phyloP scores from a whole-genome alignment of 1,139 yeast species.

The Suhomyces guaymorum region DNA sequence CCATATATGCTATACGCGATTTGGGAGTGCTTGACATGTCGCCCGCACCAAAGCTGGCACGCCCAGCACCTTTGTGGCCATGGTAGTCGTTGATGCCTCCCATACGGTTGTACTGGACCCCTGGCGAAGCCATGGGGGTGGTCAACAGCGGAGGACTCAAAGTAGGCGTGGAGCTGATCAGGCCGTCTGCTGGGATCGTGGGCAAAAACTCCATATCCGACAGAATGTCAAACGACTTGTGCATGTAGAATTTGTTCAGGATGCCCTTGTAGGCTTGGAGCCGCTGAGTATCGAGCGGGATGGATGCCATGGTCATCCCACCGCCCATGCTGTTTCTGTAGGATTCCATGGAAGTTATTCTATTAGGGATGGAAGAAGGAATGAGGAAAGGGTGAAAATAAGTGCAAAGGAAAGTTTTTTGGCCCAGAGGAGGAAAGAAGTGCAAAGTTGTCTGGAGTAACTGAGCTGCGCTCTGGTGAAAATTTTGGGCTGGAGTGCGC shows the following conservation, averaged over 20 bases:
- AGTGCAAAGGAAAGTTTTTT: not conserved
- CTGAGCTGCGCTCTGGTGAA: no score
- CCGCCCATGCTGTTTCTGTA: not conserved
- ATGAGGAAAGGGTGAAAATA: not conserved
- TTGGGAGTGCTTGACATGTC: conserved; percentile 22
- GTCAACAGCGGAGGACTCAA: conserved; percentile 6
- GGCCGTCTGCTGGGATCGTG: conserved; percentile 25
- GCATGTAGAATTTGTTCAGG: conserved; percentile 56
- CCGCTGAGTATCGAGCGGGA: conserved; percentile 16
- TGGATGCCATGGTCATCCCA: not conserved
- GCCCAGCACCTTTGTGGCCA: conserved; percentile 4
- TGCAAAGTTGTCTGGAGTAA: no score
- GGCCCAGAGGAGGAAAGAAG: no score
- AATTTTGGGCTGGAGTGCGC: no score
- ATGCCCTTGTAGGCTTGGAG: conserved; percentile 28
- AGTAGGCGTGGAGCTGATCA: conserved; percentile 3
- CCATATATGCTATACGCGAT: conserved; percentile 18
- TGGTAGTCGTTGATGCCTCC: conserved; percentile 16
- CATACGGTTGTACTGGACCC: conserved; percentile 14
- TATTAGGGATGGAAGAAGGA: not conserved
- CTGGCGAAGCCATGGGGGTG: conserved; percentile 14
- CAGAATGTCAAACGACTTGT: conserved; percentile 68
- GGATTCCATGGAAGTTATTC: not conserved
- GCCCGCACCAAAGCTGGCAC: conserved; percentile 2
- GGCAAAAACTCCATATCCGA: conserved; percentile 77